A percentile compares a stretch with the other conserved stretches of the same genome.
These are phyloP conservation scores for Phytomonas sp. DNA, from an alignment of 208 protist species.

Conservation along the genomic window DNA sequence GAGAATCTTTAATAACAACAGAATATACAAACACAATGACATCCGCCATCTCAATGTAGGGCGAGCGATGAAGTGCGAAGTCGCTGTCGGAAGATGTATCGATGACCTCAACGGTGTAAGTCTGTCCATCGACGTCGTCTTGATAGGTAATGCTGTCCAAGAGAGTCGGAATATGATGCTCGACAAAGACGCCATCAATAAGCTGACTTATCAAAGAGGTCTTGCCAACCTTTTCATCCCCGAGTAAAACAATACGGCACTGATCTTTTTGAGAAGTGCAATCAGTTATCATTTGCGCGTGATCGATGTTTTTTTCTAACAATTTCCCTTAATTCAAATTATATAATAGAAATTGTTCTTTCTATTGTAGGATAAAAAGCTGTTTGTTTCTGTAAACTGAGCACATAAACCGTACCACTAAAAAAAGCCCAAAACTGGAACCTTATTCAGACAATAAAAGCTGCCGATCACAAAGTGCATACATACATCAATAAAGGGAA, in stretches of 20 bases:
- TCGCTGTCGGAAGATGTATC: constrained; percentile 39
- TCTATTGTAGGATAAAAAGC: neutral
- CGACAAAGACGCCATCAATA: constrained; percentile 17
- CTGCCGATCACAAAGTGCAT: neutral
- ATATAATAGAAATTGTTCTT: constrained; percentile 1
- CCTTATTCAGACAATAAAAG: neutral
- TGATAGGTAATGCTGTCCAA: constrained; percentile 38
- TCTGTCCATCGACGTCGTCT: constrained; percentile 22
- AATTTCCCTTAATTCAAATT: neutral
- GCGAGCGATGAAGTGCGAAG: constrained; percentile 38
- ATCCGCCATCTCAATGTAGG: constrained; percentile 45
- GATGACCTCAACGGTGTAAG: constrained; percentile 33
- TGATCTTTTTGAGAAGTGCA: neutral
- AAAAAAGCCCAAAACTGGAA: neutral
- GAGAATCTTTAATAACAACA: constrained; percentile 25
- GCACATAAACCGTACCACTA: neutral
- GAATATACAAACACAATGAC: constrained; percentile 63
- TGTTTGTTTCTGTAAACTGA: neutral
- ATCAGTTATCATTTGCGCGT: constrained; percentile 1
- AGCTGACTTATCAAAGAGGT: constrained; percentile 47
- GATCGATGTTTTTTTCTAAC: constrained; percentile 1
- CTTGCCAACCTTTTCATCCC: constrained; percentile 40
- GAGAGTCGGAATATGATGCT: constrained; percentile 26
- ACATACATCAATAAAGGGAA: constrained; percentile 3
- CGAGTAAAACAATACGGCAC: constrained; percentile 31